A percentile compares a stretch with the other conserved stretches of the same genome.
Conservation (phyloP, 495 filamentous ascomycete species). For the Podospora anserina region DNA sequence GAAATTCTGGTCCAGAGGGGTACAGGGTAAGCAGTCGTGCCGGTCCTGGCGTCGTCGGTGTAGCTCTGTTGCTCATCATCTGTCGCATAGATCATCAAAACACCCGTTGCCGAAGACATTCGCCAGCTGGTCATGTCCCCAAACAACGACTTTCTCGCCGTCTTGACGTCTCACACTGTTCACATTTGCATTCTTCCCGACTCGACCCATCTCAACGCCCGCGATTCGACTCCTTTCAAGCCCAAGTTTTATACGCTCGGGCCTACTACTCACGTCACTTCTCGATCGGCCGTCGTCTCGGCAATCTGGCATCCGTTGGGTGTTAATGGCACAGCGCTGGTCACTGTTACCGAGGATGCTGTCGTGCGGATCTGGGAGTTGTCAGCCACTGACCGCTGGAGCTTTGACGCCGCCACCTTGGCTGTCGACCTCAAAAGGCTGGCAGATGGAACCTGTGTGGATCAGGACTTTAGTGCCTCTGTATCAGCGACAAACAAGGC, state of each 20-base stretch:
- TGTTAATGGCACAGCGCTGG: conserved; percentile 64
- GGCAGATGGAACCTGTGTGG: conserved; percentile 68
- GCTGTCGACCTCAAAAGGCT: conserved; percentile 80
- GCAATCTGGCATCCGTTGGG: conserved; percentile 87
- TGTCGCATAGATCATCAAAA: conserved; percentile 60
- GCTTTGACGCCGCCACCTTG: conserved; percentile 76
- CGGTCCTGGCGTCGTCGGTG: neutral
- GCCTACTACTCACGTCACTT: conserved; percentile 82
- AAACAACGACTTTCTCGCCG: conserved; percentile 70
- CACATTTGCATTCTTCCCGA: conserved; percentile 78
- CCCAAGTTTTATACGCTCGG: conserved; percentile 81
- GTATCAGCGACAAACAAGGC: conserved; percentile 67
- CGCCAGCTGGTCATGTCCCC: conserved; percentile 79
- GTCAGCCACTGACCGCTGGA: conserved; percentile 71
- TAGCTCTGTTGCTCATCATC: neutral
- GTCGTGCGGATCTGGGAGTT: conserved; percentile 86
- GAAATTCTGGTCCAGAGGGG: conserved; percentile 34
- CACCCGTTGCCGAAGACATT: conserved; percentile 70
- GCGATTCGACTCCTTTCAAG: conserved; percentile 62
- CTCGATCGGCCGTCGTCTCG: conserved; percentile 70
- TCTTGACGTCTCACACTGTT: conserved; percentile 78
- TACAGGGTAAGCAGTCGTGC: conserved; percentile 42
- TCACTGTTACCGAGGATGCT: conserved; percentile 82
- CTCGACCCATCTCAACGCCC: conserved; percentile 63
- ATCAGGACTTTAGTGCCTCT: conserved; percentile 72